phyloP scores from a whole-genome alignment of 2,329 filamentous ascomycete genomes.

The Fusarium nanum region DNA sequence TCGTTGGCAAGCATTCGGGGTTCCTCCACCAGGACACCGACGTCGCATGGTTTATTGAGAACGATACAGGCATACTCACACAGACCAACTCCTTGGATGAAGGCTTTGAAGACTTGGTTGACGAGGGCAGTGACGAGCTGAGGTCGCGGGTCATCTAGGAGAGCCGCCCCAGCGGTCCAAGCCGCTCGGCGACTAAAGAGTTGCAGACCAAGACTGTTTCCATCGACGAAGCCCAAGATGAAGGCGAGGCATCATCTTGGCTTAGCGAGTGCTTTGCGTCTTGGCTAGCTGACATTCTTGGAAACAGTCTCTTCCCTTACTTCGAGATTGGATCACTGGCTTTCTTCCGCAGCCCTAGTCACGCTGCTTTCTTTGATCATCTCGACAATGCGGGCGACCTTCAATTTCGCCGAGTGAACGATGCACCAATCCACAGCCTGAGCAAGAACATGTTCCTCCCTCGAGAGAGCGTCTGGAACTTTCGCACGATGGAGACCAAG shows the following conservation, averaged over 20 bases:
- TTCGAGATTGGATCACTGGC: constrained; percentile 65
- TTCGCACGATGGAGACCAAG: constrained; percentile 52
- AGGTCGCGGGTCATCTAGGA: constrained; percentile 39
- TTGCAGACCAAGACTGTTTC: constrained; percentile 30
- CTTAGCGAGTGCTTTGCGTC: constrained; percentile 48
- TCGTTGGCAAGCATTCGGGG: constrained; percentile 58
- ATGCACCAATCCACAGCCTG: constrained; percentile 65
- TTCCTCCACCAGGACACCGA: constrained; percentile 61
- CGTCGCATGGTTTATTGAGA: constrained; percentile 59
- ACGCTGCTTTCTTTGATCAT: constrained; percentile 61
- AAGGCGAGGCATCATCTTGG: constrained; percentile 37
- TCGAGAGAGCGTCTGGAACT: constrained; percentile 63
- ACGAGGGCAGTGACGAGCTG: constrained; percentile 26
- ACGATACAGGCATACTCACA: background rate
- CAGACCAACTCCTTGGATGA: background rate
- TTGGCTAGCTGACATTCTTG: constrained; percentile 57
- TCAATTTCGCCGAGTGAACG: constrained; percentile 59
- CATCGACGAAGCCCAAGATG: constrained; percentile 15
- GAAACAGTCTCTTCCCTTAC: constrained; percentile 63
- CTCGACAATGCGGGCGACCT: constrained; percentile 62
- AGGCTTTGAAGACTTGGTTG: constrained; percentile 9
- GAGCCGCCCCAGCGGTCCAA: constrained; percentile 33
- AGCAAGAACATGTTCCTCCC: constrained; percentile 66
- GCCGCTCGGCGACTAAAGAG: constrained; percentile 25
- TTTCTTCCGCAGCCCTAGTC: constrained; percentile 62